Conservation (phyloP, 345 rosid genomes). For the Ailanthus altissimus region DNA sequence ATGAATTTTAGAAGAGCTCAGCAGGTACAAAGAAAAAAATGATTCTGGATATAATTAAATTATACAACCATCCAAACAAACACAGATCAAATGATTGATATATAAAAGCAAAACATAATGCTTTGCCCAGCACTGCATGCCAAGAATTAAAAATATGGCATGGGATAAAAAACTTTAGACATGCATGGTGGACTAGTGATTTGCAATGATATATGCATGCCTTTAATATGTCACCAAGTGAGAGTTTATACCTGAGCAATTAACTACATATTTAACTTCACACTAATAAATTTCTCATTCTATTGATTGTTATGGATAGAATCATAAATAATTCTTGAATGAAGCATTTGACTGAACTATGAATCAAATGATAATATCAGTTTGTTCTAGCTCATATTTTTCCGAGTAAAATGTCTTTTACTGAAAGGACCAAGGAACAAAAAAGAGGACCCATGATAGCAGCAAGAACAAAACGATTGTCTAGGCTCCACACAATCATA, state of each 20-base stretch:
- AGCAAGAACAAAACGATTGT: slow-evolving; percentile 99
- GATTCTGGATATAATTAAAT: background rate
- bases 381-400: background rate
- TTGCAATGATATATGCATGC: background rate
- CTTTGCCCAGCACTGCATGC: background rate
- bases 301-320: background rate
- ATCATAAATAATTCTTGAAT: background rate
- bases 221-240: slow-evolving; percentile 1
- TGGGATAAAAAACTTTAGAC: background rate
- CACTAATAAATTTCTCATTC: background rate
- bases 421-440: background rate
- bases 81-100: background rate
- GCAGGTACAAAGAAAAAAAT: background rate
- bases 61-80: background rate
- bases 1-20: slow-evolving; percentile 6
- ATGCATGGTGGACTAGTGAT: background rate
- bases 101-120: background rate
- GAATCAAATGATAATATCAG: background rate
- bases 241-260: background rate
- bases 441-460: slow-evolving; percentile 86
- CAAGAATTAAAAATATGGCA: background rate
- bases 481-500: slow-evolving; percentile 97
- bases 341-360: background rate
- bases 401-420: background rate
- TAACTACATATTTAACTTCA: background rate